Evolutionary conservation across 1,139 yeast species (phyloP), one percentile per base, ranked within the genome.

Genomic region (Yamadazyma buinensis): DNA sequence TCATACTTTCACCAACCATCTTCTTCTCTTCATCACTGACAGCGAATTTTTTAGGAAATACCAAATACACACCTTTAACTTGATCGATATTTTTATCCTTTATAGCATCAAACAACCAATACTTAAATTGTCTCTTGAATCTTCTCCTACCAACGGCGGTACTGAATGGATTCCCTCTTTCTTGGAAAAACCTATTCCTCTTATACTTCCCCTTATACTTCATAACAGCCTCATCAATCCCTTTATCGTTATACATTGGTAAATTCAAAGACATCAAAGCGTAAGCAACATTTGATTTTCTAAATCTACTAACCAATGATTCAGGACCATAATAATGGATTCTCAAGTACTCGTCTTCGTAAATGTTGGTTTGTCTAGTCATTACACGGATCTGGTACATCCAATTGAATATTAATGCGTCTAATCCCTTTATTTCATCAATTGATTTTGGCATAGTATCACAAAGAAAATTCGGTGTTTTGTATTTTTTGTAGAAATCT

Each of bases 11-110:
- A 5, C 7, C 4, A 7, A 29, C 31, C n/a, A 9, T 11, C 19
- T 32, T 15, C 12, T 21, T 22, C 2, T 72, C 75, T 1, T 44
- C 41, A 1, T 49, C 47, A 6, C 42, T 40, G 0, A 57, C 55
- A 0, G 84, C 82, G 4, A 67, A 62, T 11, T 58, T 44, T 7
- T 42, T 38, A 14, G 68, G 49, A 9, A 54, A 47, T 37, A 73
- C 64, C 26, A 62, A 53, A 44, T 72, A 82, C 6, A 75, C 48
- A 1, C 75, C 75, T n/a, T 60, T 46, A 3, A 63, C 58, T 15
- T 36, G 47, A 2, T 36, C 39, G 12, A 34, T 26, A 9, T 28
- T 32, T 11, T 34, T 23, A 4, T 39, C 28, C 6, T 9, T 15
- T 4, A 40, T 5, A 5, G 60, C 43, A 7, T 48, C 42, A 35